A percentile compares a stretch with the other conserved stretches of the same genome.
Evolutionary conservation across 495 filamentous ascomycete species (phyloP).

Genomic region (Filosporella fistucella): DNA sequence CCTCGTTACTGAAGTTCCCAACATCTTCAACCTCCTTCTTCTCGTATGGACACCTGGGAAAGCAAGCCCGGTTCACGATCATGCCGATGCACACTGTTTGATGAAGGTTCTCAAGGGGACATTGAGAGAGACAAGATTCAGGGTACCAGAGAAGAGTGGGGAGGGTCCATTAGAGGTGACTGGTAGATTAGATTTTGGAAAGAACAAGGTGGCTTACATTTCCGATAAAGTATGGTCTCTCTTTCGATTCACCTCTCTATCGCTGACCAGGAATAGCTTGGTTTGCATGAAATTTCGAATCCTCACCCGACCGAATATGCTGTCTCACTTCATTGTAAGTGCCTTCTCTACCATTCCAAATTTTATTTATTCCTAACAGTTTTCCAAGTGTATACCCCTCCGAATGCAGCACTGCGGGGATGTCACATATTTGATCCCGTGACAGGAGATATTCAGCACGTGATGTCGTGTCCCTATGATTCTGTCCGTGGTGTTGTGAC

Average conservation of each 20-base stretch:
- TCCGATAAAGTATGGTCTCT: slow-evolving; percentile 45
- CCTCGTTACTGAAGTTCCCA: slow-evolving; percentile 68
- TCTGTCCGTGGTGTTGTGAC: slow-evolving; percentile 9
- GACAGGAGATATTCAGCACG: slow-evolving; percentile 52
- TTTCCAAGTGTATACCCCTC: slow-evolving; percentile 77
- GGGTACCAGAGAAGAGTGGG: slow-evolving; percentile 52
- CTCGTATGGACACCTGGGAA: slow-evolving; percentile 94
- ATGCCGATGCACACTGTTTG: slow-evolving; percentile 75
- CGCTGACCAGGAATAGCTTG: slow-evolving; percentile 44
- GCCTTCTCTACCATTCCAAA: neutral
- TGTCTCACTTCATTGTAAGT: slow-evolving; percentile 79
- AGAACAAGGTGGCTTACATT: slow-evolving; percentile 70
- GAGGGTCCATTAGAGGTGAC: slow-evolving; percentile 14
- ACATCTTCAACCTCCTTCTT: slow-evolving; percentile 54
- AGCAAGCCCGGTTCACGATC: slow-evolving; percentile 80
- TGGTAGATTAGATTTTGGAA: slow-evolving; percentile 6
- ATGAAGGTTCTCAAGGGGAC: slow-evolving; percentile 65
- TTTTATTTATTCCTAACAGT: slow-evolving; percentile 21
- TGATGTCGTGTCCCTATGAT: slow-evolving; percentile 42
- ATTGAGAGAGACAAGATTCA: slow-evolving; percentile 75
- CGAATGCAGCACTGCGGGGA: slow-evolving; percentile 73
- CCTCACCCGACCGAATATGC: slow-evolving; percentile 64
- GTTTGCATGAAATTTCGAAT: slow-evolving; percentile 80
- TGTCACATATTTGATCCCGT: slow-evolving; percentile 63
- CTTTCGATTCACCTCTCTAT: slow-evolving; percentile 1